These are phyloP conservation scores for Neospermospora avenae DNA, from an alignment of 2,329 filamentous ascomycete species.

Conservation along the genomic window DNA sequence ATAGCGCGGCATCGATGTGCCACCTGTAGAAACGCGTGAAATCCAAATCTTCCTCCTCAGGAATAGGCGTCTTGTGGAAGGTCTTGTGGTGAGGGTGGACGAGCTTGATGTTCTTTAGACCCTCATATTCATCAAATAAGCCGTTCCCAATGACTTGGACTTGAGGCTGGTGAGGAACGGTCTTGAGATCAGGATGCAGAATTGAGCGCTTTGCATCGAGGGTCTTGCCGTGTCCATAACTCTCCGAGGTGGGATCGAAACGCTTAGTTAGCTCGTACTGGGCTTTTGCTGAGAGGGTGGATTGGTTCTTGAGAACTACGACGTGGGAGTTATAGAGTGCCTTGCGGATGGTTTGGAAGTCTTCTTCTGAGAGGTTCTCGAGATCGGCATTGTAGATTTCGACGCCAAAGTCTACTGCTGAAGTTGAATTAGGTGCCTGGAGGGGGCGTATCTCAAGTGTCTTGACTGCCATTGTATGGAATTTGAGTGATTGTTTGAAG, in stretches of 20 bases:
- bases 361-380: conserved; percentile 59
- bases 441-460: conserved; percentile 30
- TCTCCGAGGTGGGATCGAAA: conserved; percentile 64
- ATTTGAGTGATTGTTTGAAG: no score
- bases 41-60: conserved; percentile 57
- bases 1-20: conserved; percentile 78
- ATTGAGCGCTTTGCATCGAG: conserved; percentile 62
- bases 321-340: conserved; percentile 68
- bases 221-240: conserved; percentile 75
- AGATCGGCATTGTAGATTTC: conserved; percentile 55
- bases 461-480: conserved; percentile 32
- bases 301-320: conserved; percentile 67
- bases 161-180: conserved; percentile 74
- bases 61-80: conserved; percentile 66
- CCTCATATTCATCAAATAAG: conserved; percentile 65
- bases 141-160: conserved; percentile 80
- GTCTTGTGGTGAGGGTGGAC: conserved; percentile 75
- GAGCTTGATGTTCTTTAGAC: conserved; percentile 63
- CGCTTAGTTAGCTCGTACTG: conserved; percentile 71
- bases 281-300: conserved; percentile 60
- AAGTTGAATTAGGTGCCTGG: conserved; percentile 24
- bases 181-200: conserved; percentile 74
- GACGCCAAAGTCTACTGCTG: conserved; percentile 57
- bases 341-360: conserved; percentile 61
- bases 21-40: conserved; percentile 67